phyloP scores from a whole-genome alignment of 441 rosid genomes.

The Erodium moschatum region DNA sequence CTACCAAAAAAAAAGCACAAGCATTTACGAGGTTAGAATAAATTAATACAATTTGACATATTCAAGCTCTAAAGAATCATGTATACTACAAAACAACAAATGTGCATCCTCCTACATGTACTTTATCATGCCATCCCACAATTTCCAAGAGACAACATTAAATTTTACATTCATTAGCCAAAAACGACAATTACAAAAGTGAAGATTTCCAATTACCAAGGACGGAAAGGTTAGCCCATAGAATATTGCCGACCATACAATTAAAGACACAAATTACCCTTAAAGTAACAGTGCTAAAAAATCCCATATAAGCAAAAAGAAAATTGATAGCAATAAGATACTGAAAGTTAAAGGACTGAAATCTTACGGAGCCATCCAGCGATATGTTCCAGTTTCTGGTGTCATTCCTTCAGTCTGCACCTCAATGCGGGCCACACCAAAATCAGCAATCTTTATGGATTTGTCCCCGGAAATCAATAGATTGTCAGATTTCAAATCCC shows the following conservation, averaged over 20 bases:
- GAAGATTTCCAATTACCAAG: too few species aligned
- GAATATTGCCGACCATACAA: neutral
- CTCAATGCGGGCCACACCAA: neutral
- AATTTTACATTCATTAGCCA: neutral
- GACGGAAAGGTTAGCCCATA: too few species aligned
- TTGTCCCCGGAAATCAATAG: neutral
- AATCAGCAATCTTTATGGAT: neutral
- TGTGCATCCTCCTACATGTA: neutral
- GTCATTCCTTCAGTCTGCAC: conserved; percentile 1
- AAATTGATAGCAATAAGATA: neutral
- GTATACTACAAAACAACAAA: too few species aligned
- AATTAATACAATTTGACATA: too few species aligned
- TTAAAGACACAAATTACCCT: neutral
- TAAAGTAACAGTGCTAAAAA: neutral
- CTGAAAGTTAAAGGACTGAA: neutral
- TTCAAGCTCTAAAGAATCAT: too few species aligned
- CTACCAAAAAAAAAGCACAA: too few species aligned
- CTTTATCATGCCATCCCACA: too few species aligned
- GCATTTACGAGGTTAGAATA: too few species aligned
- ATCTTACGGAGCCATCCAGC: conserved; percentile 17
- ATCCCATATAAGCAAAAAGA: too few species aligned
- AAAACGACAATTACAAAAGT: too few species aligned
- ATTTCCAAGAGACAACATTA: too few species aligned
- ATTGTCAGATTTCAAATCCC: too few species aligned
- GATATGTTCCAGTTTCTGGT: neutral